Conservation (phyloP, 164 flowering plant genomes). For the Litsea cubeba region DNA sequence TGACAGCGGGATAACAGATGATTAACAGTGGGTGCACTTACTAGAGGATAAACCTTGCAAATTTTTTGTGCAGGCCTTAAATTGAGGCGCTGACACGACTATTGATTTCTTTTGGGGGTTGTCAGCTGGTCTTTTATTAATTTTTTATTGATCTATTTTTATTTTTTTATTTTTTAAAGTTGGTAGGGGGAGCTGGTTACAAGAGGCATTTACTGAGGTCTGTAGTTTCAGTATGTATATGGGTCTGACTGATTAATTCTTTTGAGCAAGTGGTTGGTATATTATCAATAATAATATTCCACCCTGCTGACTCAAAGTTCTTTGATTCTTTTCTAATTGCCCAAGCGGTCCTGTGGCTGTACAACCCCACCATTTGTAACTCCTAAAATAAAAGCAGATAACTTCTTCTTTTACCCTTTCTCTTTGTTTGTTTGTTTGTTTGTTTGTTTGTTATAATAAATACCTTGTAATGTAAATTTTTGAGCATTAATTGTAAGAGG, state of each 20-base stretch:
- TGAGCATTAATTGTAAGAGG: no score
- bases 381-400: not conserved
- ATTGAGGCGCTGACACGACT: conserved; percentile 10
- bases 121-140: conserved; percentile 5
- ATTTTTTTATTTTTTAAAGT: not conserved
- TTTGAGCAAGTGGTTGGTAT: not conserved
- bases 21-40: conserved; percentile 3
- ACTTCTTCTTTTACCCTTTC: not conserved
- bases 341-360: not conserved
- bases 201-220: not conserved
- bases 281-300: not conserved
- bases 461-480: no score
- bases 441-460: no score
- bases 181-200: not conserved
- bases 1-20: not conserved
- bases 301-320: not conserved
- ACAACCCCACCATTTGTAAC: not conserved
- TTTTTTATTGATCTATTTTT: not conserved
- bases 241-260: not conserved
- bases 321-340: not conserved
- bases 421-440: not conserved
- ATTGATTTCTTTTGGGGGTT: conserved; percentile 2
- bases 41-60: not conserved
- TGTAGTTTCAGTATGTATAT: not conserved
- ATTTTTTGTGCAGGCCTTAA: conserved; percentile 19